Evolutionary conservation across 2,329 filamentous ascomycete species (phyloP), one percentile per base, ranked within the genome.

Genomic region (Zymoseptoria brevis): DNA sequence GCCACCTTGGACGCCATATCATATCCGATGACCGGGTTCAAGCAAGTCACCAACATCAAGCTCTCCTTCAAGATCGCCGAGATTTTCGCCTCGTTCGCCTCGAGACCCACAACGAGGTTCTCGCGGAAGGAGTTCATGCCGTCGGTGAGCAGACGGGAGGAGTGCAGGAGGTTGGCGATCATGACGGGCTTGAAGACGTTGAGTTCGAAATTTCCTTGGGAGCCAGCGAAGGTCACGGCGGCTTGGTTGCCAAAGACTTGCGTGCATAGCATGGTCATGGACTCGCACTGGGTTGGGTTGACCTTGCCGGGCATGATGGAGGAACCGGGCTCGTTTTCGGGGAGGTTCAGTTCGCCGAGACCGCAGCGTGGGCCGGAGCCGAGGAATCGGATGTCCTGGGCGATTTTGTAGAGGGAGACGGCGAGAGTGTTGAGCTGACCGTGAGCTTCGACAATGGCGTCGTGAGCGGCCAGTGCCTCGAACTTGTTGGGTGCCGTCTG

Each of bases 241-340:
- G 91, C 88, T 74, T 97, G 87, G 83, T 99, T 99, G 72, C 94
- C 94, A 83, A 97, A 96, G 63, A 99, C 93, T 78, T 99, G 94
- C 19, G 90, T 86, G 80, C 93, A 96, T 62, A 97, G 82, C 94
- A 99, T 99, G 69, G 94, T 97, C 75, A 99, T 80, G 62, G 91
- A 89, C 81, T 99, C 94, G 78, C 91, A 96, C 79, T 99, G 94
- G 30, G 94, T 99, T 30, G 94, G 94, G 81, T 99, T 99, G 75
- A 99, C 94, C 82, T 99, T 99, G 72, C 94, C 94, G 51, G 94
- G 94, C 94, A 99, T 99, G 81, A 99, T 97, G 69, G 89, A 95
- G 72, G 88, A 94, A 65, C 93, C 93, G 35, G 94, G 94, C 81
- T 99, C 94, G 79, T 99, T 99, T 81, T 99, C 94, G 24, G 94